These are phyloP conservation scores for Plasmodium blacklocki DNA, from an alignment of 169 alveolate species.

Conservation along the genomic window DNA sequence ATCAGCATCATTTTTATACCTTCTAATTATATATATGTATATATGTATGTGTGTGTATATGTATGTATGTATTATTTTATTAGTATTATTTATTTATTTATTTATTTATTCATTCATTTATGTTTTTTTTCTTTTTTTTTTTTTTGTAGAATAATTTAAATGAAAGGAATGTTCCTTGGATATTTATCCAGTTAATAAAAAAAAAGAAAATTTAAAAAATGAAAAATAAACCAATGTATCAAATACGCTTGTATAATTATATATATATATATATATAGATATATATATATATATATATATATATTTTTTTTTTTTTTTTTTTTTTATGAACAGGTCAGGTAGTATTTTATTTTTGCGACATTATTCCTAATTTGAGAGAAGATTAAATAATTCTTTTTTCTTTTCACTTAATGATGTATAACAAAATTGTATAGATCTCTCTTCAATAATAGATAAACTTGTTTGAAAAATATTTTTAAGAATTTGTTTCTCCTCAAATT, in stretches of 20 bases:
- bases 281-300: neutral
- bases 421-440: constrained; percentile 44
- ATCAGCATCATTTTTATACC: too few relatives aligned
- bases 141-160: constrained; percentile 15
- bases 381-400: constrained; percentile 40
- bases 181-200: constrained; percentile 59
- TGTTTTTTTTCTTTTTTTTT: neutral
- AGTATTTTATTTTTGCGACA: constrained; percentile 43
- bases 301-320: constrained; percentile 7
- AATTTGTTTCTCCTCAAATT: constrained; percentile 39
- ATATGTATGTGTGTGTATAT: neutral
- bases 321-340: constrained; percentile 71
- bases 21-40: too few relatives aligned
- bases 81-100: neutral
- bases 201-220: constrained; percentile 6
- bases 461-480: constrained; percentile 47
- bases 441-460: constrained; percentile 21
- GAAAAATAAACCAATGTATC: neutral
- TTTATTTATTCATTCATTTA: neutral
- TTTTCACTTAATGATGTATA: constrained; percentile 32
- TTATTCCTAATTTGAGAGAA: constrained; percentile 21
- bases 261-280: neutral
- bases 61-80: neutral
- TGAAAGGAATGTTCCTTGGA: constrained; percentile 48
- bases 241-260: neutral